Base-by-base conservation (phyloP, 2,329 filamentous ascomycete genomes). In the Xylaria sp. region DNA sequence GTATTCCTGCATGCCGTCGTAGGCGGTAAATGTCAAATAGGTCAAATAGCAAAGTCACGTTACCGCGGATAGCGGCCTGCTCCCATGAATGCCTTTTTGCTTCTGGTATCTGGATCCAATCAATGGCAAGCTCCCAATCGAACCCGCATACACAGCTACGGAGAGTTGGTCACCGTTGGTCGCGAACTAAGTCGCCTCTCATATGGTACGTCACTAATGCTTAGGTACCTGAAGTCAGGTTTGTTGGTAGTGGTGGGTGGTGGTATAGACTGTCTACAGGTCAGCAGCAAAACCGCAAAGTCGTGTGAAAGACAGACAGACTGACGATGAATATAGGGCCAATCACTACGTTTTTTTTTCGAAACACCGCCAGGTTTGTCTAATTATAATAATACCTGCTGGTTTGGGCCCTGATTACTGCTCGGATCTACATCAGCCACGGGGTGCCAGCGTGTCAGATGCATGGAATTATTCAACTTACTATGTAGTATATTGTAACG, bases 91-190 rank as follows among this genome's bases (percentile, higher is more conserved):
- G 9, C 44, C 57, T 41, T 48, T 44, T 15, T 48, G 54, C 23
- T 51, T 41, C 9, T 39, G 34, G 15, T 34, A 28, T 12, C 34
- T 60, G 20, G 18, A 63, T 37, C 65, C 60, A 65, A 67, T 67
- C 55, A 59, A 44, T 23, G 50, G 37, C 39, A 39, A 25, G 55
- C 54, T 20, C 46, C 9, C n/a, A 39, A 34, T 18, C 41, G 41
- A 44, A 51, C 44, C 56, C 60, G 57, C 63, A 62, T 62, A 39
- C 44, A 55, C 66, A 52, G 66, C 63, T 20, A 50, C 7, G 15
- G 31, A 55, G 34, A 39, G 44, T 44, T 46, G 54, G 46, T 58
- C 39, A 63, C 28, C 31, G 46, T 31, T 9, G 25, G 23, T 58
- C 25, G 52, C 28, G 51, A 25, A 18, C 52, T 39, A 55, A 55